Evolutionary conservation across 257 asterid species (phyloP).

Genomic region (Lycium ferocissimum): DNA sequence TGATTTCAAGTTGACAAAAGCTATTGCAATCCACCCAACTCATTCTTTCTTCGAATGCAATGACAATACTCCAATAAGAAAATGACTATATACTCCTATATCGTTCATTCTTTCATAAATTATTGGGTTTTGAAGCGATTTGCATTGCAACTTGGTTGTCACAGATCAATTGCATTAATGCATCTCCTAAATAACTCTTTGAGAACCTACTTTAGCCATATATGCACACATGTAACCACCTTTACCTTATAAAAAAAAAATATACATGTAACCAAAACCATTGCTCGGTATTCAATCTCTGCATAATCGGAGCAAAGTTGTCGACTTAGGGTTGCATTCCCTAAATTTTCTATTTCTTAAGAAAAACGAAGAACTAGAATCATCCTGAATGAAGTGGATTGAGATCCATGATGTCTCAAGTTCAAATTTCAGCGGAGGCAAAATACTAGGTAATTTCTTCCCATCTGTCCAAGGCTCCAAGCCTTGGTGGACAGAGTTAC

Average conservation of each 20-base stretch:
- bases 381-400: background rate
- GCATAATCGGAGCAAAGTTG: background rate
- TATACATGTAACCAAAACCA: conserved; percentile 5
- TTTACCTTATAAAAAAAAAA: no score
- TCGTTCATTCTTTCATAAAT: background rate
- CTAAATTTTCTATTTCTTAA: background rate
- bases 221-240: background rate
- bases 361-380: background rate
- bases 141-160: background rate
- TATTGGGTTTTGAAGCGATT: background rate
- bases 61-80: background rate
- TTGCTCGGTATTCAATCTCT: background rate
- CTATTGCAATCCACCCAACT: background rate
- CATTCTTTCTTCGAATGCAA: background rate
- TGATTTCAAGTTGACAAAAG: background rate
- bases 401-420: background rate
- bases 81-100: background rate
- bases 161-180: background rate
- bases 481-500: background rate
- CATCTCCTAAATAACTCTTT: conserved; percentile 18
- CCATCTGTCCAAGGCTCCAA: background rate
- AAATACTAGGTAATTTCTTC: background rate
- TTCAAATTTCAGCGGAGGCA: background rate
- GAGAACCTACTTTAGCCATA: background rate
- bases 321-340: background rate